Conservation (phyloP, 495 filamentous ascomycete genomes). For the Monascus purpureus region DNA sequence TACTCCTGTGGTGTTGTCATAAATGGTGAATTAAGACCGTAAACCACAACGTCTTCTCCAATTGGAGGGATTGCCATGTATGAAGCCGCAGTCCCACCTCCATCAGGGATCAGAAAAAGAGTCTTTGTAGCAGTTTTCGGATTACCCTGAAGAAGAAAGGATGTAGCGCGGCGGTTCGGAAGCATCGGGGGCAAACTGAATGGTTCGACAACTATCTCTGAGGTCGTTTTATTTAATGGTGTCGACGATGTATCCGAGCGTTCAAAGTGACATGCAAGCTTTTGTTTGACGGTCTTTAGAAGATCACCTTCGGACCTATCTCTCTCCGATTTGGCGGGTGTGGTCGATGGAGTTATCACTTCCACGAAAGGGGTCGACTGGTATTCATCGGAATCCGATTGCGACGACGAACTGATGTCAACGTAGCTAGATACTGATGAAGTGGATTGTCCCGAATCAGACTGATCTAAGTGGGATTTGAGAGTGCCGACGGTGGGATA, state of each 20-base stretch:
- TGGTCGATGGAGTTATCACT: too few relatives aligned
- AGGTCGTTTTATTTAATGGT: too few relatives aligned
- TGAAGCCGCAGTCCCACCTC: constrained; percentile 53
- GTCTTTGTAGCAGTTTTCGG: too few relatives aligned
- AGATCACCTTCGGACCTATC: too few relatives aligned
- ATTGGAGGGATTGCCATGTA: constrained; percentile 40
- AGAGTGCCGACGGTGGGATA: constrained; percentile 33
- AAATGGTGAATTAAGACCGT: constrained; percentile 53
- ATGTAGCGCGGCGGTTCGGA: constrained; percentile 38
- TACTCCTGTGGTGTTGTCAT: constrained; percentile 41
- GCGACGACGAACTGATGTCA: too few relatives aligned
- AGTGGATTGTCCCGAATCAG: not conserved
- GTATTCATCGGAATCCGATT: too few relatives aligned
- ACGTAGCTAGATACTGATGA: not conserved
- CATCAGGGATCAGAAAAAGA: constrained; percentile 67
- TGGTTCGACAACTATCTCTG: not conserved
- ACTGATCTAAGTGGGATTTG: constrained; percentile 8
- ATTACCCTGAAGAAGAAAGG: too few relatives aligned
- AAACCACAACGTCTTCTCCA: constrained; percentile 30
- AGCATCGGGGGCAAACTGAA: constrained; percentile 25
- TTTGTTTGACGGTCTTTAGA: too few relatives aligned
- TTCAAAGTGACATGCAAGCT: too few relatives aligned
- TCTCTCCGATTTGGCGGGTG: too few relatives aligned
- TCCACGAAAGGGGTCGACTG: too few relatives aligned
- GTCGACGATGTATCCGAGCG: too few relatives aligned